Base-by-base conservation (phyloP, 148 eudicot species). In the Agrostemma githago region DNA sequence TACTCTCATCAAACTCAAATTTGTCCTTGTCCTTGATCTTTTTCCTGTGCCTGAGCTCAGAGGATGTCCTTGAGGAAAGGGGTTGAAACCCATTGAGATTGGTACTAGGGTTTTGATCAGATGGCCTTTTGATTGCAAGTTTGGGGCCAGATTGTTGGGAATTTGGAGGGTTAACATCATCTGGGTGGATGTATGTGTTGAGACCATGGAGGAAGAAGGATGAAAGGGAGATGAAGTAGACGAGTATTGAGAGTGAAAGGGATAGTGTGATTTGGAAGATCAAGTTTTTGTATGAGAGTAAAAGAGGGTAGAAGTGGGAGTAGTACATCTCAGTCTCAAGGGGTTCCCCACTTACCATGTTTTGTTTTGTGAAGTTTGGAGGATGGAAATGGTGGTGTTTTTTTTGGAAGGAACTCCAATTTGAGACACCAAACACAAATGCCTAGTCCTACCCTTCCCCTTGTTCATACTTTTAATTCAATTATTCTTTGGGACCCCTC, bases 151-250 rank as follows among this genome's bases (percentile, higher is more conserved):
- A 73, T 66, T 85, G 70, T n/a, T 43, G 82, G 8, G 88, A 79
- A 40, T 77, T 85, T 48, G 71, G 67, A 42, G 95, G 87, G 72
- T 76, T 83, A 38, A 86, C 96, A 72, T 92, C 99, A 80, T 96
- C 99, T 7, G 99, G 99, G 78, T 96, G 99, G 62, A 96, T 90
- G 86, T 96, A 96, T 11, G 97, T 96, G 89, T 89, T 83, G 82
- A 96, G 91, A 19, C 85, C 90, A 26, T 80, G 78, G 75, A 96
- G 92, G 75, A 89, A 82, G 71, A 96, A 54, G 6, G 84, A 62
- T 12, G 97, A 82, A 73, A 96, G 78, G 20, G 66, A 59, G 85
- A 90, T 57, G 84, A 90, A 84, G 70, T 90, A 76, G 74, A 92
- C 80, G 43, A 85, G 3, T 44, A 88, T 62, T 4, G 89, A 77